Base-by-base conservation (phyloP, 2,329 filamentous ascomycete genomes). In the Arthrobotrys entomopaga region DNA sequence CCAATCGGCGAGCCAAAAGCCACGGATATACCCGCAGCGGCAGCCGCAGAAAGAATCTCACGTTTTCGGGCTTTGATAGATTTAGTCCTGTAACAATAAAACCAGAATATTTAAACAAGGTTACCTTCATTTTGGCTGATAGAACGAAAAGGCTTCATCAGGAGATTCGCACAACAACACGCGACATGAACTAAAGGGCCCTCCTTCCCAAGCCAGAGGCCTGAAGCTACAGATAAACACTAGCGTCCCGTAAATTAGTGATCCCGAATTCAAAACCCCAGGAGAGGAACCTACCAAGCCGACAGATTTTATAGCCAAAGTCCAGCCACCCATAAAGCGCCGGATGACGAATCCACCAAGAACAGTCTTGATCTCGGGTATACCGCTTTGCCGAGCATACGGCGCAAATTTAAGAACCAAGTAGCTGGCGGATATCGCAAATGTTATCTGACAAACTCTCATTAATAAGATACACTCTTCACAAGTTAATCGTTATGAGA, bases 361-460 rank as follows among this genome's bases (percentile, higher is more conserved):
- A 7, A 99, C 88, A 1, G 93, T 97, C 84, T 99, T 99, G 82
- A 99, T 96, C 84, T 99, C 94, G 4, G 94, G 93, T 78, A 99
- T 97, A 82, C 94, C 94, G 80, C 92, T 97, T 80, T 98, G 94
- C 80, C 91, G 94, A 54, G 94, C 94, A 82, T 97, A 92, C 3
- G 91, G 85, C 22, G 92, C 92, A 81, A 93, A 98, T 78, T 90
- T 88, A 78, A 90, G 88, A 13, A 98, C 93, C 63, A 98, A 83
- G 61, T 93, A 80, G 61, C 90, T 91, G 8, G 95, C 92, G 69
- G 86, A 87, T 42, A 88, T 85, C 24, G 94, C 93, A 80, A 96
- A 94, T 6, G 90, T 78, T 8, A 94, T 85, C 90, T 93, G 56
- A 15, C 6, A 46, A 46, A 19, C 15, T 34, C 29, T 2, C 19